Evolutionary conservation across 306 rosid genomes (phyloP).

Genomic region (Mimosa bimucronata): DNA sequence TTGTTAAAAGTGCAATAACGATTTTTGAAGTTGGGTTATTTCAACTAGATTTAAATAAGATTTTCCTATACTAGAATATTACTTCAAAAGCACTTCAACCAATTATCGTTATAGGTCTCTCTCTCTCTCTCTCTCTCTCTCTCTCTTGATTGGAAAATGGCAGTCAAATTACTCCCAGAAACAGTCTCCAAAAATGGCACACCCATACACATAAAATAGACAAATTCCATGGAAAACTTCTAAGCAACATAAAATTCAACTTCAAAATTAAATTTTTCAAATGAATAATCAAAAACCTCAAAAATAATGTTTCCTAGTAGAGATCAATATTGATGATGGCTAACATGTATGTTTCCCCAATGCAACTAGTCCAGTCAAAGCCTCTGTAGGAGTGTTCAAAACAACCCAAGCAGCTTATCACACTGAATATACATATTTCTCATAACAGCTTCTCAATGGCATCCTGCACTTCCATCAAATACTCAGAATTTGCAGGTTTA

Average conservation of each 20-base stretch:
- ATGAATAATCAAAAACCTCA: too few species aligned
- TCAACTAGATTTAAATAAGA: too few species aligned
- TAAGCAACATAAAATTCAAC: not conserved
- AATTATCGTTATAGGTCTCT: too few species aligned
- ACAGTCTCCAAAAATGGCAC: too few species aligned
- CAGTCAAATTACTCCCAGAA: too few species aligned
- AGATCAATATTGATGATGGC: not conserved
- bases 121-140: too few species aligned
- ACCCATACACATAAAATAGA: too few species aligned
- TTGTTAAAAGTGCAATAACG: too few species aligned
- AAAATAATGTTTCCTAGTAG: not conserved
- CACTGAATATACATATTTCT: conserved; percentile 48
- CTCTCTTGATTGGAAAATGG: too few species aligned
- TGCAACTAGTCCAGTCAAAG: conserved; percentile 64
- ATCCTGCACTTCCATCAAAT: conserved; percentile 54
- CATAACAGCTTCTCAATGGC: conserved; percentile 93
- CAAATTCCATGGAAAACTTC: not conserved
- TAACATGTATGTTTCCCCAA: not conserved
- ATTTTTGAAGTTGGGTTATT: too few species aligned
- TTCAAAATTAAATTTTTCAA: not conserved
- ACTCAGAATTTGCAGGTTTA: conserved; percentile 27
- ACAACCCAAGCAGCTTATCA: conserved; percentile 75
- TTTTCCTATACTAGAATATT: too few species aligned
- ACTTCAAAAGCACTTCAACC: too few species aligned
- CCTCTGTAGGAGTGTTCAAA: conserved; percentile 60